Percentiles rank a stretch among this genome's conserved stretches.
phyloP scores from a whole-genome alignment of 345 rosid species.

The Acer negundo region DNA sequence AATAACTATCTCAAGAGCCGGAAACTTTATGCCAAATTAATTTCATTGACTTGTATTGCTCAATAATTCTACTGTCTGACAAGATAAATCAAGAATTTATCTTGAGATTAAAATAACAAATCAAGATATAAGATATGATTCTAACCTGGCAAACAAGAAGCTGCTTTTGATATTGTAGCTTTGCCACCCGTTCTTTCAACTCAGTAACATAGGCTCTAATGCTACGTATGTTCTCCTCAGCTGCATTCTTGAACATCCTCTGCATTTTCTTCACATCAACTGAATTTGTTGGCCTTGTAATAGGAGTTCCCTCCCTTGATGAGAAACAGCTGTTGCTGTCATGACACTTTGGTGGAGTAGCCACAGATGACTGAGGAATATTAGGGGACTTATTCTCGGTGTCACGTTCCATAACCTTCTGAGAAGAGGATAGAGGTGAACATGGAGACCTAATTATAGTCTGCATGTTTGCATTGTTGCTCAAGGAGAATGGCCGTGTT shows the following conservation, averaged over 20 bases:
- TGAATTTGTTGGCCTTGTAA: constrained; percentile 55
- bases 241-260: constrained; percentile 93
- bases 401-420: constrained; percentile 46
- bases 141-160: constrained; percentile 95
- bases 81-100: background rate
- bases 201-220: constrained; percentile 85
- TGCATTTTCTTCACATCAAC: constrained; percentile 91
- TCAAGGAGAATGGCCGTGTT: constrained; percentile 66
- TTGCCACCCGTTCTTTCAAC: constrained; percentile 92
- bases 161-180: constrained; percentile 96
- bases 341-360: constrained; percentile 48
- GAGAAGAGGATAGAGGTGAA: constrained; percentile 76
- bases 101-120: background rate
- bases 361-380: constrained; percentile 31
- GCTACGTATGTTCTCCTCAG: constrained; percentile 87
- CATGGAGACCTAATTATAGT: constrained; percentile 77
- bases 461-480: constrained; percentile 77
- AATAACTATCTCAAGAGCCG: background rate
- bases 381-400: constrained; percentile 82
- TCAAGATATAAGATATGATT: background rate
- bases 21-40: constrained; percentile 3
- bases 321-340: constrained; percentile 27
- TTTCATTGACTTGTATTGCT: background rate
- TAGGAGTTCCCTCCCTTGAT: constrained; percentile 71
- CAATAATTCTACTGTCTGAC: background rate